These are phyloP conservation scores for Anisodus tanguticus DNA, from an alignment of 257 asterid genomes.

Conservation along the genomic window DNA sequence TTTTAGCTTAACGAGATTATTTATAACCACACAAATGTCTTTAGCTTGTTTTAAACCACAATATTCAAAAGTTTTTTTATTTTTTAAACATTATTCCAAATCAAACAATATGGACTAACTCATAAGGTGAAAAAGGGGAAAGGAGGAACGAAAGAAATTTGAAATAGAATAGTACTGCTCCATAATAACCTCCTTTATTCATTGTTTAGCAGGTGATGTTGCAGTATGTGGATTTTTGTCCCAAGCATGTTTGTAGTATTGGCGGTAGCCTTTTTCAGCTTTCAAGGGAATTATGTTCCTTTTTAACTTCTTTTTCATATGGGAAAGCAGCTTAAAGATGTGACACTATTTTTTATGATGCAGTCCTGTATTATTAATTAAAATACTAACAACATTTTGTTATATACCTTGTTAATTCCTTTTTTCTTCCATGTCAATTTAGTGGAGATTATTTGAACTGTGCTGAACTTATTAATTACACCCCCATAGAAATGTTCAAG, in stretches of 20 bases:
- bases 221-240: slow-evolving; percentile 28
- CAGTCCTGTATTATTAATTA: not conserved
- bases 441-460: not conserved
- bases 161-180: not conserved
- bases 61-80: no score
- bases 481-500: not conserved
- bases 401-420: not conserved
- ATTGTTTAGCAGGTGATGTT: slow-evolving; percentile 25
- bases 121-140: not conserved
- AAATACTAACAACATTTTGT: not conserved
- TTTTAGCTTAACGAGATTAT: no score
- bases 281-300: slow-evolving; percentile 29
- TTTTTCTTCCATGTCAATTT: not conserved
- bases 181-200: not conserved
- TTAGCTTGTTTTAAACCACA: no score
- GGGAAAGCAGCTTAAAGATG: slow-evolving; percentile 20
- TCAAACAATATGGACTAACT: not conserved
- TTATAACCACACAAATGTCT: no score
- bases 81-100: no score
- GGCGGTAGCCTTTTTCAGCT: slow-evolving; percentile 27
- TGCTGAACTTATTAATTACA: not conserved
- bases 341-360: slow-evolving; percentile 13
- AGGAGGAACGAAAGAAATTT: not conserved
- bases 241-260: slow-evolving; percentile 27
- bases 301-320: slow-evolving; percentile 26